phyloP scores from a whole-genome alignment of 31 red algal species.

The Odonthalia washingtoniensis region DNA sequence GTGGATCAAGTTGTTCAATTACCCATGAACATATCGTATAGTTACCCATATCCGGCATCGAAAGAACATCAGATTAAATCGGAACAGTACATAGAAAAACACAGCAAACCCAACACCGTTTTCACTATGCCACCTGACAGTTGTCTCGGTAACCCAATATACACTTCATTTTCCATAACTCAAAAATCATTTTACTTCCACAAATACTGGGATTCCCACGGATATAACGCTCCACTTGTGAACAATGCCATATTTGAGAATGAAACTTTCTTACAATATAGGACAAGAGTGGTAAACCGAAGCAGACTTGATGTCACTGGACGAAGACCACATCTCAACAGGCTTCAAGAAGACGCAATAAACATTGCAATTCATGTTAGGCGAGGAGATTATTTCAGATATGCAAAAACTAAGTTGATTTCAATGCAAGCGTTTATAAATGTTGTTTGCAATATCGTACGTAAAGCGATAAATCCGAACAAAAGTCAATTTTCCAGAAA shows the following conservation, averaged over 20 bases:
- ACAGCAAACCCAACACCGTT: slow-evolving; percentile 47
- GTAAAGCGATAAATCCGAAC: slow-evolving; percentile 33
- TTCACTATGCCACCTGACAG: slow-evolving; percentile 59
- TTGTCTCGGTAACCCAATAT: slow-evolving; percentile 27
- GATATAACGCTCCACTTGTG: neutral
- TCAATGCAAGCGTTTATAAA: slow-evolving; percentile 41
- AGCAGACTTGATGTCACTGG: neutral
- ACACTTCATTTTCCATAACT: slow-evolving; percentile 33
- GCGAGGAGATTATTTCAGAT: slow-evolving; percentile 67
- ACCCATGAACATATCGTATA: slow-evolving; percentile 51
- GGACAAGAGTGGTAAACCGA: neutral
- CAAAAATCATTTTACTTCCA: slow-evolving; percentile 40
- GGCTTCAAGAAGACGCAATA: neutral
- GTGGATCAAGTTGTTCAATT: slow-evolving; percentile 23
- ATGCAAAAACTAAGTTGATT: slow-evolving; percentile 40
- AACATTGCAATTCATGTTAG: slow-evolving; percentile 68
- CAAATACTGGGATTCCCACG: slow-evolving; percentile 72
- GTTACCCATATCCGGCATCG: neutral
- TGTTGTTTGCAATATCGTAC: slow-evolving; percentile 34
- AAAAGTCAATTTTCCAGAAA: slow-evolving; percentile 31
- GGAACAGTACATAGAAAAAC: neutral
- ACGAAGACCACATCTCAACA: neutral
- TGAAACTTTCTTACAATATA: no score
- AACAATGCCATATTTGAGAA: no score
- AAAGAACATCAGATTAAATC: slow-evolving; percentile 9